phyloP scores from a whole-genome alignment of 164 flowering plant species.

The Cinnamomum micranthum region DNA sequence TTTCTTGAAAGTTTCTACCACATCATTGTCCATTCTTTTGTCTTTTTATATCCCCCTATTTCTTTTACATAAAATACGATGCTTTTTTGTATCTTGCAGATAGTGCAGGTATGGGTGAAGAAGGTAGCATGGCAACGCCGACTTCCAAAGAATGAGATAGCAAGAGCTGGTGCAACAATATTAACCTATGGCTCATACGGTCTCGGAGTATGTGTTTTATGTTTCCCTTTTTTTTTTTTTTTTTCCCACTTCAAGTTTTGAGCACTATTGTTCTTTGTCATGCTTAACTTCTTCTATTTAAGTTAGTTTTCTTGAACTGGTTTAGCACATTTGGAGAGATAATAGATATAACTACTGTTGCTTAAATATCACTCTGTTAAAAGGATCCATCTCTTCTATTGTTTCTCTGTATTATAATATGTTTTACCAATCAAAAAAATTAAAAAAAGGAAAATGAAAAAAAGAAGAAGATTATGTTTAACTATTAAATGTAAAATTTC shows the following conservation, averaged over 20 bases:
- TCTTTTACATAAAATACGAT: background rate
- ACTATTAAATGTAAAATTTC: too few relatives aligned
- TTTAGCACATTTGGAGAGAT: background rate
- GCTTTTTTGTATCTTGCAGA: constrained; percentile 26
- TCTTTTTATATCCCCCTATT: background rate
- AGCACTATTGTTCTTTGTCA: background rate
- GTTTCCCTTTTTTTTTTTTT: background rate
- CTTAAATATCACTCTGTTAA: background rate
- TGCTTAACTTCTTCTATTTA: background rate
- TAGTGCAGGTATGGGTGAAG: constrained; percentile 44
- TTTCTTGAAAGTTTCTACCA: background rate
- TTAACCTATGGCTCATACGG: constrained; percentile 68
- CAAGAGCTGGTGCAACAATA: constrained; percentile 36
- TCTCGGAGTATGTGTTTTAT: constrained; percentile 47
- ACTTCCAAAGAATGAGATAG: constrained; percentile 31
- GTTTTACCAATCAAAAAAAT: too few relatives aligned
- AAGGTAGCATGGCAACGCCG: constrained; percentile 51
- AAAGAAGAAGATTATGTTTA: too few relatives aligned
- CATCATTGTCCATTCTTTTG: background rate
- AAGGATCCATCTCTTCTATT: background rate
- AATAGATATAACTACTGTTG: too few relatives aligned
- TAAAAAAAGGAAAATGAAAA: too few relatives aligned
- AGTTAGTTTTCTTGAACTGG: background rate
- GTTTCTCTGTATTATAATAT: background rate
- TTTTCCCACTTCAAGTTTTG: background rate